phyloP scores from a whole-genome alignment of 345 rosid species.

The Iberis pinnata region DNA sequence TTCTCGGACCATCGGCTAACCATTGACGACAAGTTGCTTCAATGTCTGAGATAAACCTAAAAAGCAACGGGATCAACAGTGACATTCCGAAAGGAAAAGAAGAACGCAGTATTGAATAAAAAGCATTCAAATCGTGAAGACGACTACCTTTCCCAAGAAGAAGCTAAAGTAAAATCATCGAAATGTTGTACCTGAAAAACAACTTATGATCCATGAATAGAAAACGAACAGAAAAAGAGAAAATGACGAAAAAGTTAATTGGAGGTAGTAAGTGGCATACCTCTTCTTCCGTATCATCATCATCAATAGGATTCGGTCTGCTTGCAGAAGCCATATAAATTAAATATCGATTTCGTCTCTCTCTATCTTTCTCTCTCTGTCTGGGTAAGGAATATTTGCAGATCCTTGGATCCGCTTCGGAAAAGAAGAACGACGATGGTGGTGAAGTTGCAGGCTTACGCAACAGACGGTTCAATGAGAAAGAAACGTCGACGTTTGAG shows the following conservation, averaged over 20 bases:
- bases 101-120: neutral
- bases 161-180: constrained; percentile 94
- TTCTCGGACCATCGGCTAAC: constrained; percentile 82
- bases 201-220: constrained; percentile 14
- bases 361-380: neutral
- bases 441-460: too few species aligned
- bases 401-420: constrained; percentile 30
- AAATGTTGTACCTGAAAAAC: constrained; percentile 66
- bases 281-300: constrained; percentile 48
- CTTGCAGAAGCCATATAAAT: constrained; percentile 62
- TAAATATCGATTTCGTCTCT: neutral
- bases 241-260: neutral
- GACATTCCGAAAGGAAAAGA: neutral
- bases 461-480: neutral
- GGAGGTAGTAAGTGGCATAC: constrained; percentile 4
- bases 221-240: constrained; percentile 8
- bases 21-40: constrained; percentile 92
- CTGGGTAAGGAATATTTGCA: constrained; percentile 11
- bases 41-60: constrained; percentile 88
- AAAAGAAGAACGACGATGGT: constrained; percentile 19
- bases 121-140: constrained; percentile 16
- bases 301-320: constrained; percentile 35
- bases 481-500: constrained; percentile 2
- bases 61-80: constrained; percentile 9
- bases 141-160: constrained; percentile 90